Conservation (phyloP, 495 filamentous ascomycete species). For the Wilcoxina mikolae region DNA sequence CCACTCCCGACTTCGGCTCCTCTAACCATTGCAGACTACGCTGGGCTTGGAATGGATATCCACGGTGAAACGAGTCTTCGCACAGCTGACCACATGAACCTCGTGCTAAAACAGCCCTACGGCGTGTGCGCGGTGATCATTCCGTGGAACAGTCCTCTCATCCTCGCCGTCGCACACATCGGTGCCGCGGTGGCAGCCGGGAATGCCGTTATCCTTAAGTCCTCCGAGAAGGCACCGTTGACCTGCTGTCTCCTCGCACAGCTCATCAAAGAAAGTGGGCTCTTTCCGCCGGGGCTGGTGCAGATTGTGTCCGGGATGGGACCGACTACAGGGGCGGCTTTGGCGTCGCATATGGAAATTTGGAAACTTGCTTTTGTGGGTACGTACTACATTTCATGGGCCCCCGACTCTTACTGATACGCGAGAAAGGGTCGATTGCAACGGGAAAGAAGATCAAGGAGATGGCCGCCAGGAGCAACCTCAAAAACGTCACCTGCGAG, state of each 20-base stretch:
- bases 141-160: slow-evolving; percentile 38
- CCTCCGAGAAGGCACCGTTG: slow-evolving; percentile 45
- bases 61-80: too few relatives aligned
- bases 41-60: too few relatives aligned
- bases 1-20: too few relatives aligned
- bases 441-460: slow-evolving; percentile 31
- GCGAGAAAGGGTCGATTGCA: too few relatives aligned
- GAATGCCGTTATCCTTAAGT: slow-evolving; percentile 47
- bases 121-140: slow-evolving; percentile 26
- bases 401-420: too few relatives aligned
- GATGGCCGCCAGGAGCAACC: slow-evolving; percentile 32
- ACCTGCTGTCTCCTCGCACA: too few relatives aligned
- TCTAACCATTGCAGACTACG: too few relatives aligned
- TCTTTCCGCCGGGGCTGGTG: slow-evolving; percentile 44
- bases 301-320: slow-evolving; percentile 44
- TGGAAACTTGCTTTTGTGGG: slow-evolving; percentile 46
- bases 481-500: slow-evolving; percentile 82
- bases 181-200: slow-evolving; percentile 47
- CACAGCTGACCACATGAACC: too few relatives aligned
- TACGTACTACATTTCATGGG: too few relatives aligned
- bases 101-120: slow-evolving; percentile 29
- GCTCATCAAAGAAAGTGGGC: too few relatives aligned
- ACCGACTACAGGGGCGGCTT: slow-evolving; percentile 37
- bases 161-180: slow-evolving; percentile 49
- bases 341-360: slow-evolving; percentile 40